A percentile compares a stretch with the other conserved stretches of the same genome.
These are phyloP conservation scores for Rhododendron molle DNA, from an alignment of 148 eudicot species.

Conservation along the genomic window DNA sequence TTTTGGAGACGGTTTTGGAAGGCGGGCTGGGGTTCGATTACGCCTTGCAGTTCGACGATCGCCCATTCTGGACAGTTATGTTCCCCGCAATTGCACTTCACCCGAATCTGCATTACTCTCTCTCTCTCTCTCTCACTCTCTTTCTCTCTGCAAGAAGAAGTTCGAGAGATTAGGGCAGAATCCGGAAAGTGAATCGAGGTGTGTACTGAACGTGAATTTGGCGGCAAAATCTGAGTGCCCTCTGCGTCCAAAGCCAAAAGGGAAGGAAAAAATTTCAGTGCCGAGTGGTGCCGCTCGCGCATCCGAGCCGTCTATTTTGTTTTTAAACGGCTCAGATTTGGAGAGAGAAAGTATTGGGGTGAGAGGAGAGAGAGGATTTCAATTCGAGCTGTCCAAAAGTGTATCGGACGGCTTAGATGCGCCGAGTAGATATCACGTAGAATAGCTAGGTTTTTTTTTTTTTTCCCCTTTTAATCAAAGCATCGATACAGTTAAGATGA, in stretches of 20 bases:
- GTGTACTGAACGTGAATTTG: neutral
- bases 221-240: neutral
- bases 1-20: slow-evolving; percentile 46
- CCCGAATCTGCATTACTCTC: slow-evolving; percentile 41
- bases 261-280: no score
- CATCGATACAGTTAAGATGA: no score
- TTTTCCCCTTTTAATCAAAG: no score
- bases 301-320: no score
- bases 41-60: slow-evolving; percentile 79
- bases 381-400: no score
- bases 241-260: neutral
- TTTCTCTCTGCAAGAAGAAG: neutral
- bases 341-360: no score
- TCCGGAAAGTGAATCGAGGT: neutral
- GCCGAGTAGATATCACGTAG: no score
- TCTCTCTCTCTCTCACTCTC: neutral
- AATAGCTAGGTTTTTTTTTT: no score
- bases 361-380: no score
- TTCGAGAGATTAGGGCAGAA: neutral
- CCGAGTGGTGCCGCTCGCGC: no score
- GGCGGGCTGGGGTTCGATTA: slow-evolving; percentile 63
- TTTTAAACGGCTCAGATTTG: no score
- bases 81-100: slow-evolving; percentile 83
- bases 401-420: no score
- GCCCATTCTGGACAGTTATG: slow-evolving; percentile 87